Evolutionary conservation across 1,139 yeast species (phyloP).

Genomic region (Sugiyamaella castrensis): DNA sequence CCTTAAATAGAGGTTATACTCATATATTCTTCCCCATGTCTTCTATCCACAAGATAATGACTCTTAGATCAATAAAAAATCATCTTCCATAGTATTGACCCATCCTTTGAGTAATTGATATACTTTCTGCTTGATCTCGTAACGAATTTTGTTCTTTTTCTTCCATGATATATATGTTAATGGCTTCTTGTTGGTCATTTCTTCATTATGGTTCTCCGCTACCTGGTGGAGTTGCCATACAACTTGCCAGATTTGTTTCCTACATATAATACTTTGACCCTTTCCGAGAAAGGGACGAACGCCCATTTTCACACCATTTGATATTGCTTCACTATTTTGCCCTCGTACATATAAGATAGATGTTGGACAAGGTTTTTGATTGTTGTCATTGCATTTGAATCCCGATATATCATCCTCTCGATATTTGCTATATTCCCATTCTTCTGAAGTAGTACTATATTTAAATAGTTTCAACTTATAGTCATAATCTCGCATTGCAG

Average conservation of each 20-base stretch:
- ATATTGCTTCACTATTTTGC: constrained; percentile 28
- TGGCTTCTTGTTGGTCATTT: constrained; percentile 4
- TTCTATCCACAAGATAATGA: too few species aligned
- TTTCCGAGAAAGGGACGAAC: constrained; percentile 28
- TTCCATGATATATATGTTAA: constrained; percentile 18
- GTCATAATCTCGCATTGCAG: neutral
- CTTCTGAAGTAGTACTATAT: constrained; percentile 16
- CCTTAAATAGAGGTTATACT: too few species aligned
- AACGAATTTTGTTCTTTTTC: constrained; percentile 20
- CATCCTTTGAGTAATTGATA: constrained; percentile 29
- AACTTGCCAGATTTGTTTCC: constrained; percentile 18
- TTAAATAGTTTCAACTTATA: constrained; percentile 13
- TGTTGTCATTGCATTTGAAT: neutral
- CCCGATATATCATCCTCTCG: neutral
- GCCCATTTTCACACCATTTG: constrained; percentile 38
- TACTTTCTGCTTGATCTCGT: constrained; percentile 24
- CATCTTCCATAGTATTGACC: constrained; percentile 32
- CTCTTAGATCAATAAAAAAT: constrained; percentile 22
- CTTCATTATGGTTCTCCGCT: neutral
- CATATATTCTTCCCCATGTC: too few species aligned
- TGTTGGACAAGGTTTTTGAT: constrained; percentile 26
- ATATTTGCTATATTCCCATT: constrained; percentile 20
- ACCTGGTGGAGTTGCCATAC: constrained; percentile 6
- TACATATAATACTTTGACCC: constrained; percentile 28
- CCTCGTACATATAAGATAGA: constrained; percentile 24